Conservation (phyloP, 352 stramenopile species). For the Globisporangium radiosum region DNA sequence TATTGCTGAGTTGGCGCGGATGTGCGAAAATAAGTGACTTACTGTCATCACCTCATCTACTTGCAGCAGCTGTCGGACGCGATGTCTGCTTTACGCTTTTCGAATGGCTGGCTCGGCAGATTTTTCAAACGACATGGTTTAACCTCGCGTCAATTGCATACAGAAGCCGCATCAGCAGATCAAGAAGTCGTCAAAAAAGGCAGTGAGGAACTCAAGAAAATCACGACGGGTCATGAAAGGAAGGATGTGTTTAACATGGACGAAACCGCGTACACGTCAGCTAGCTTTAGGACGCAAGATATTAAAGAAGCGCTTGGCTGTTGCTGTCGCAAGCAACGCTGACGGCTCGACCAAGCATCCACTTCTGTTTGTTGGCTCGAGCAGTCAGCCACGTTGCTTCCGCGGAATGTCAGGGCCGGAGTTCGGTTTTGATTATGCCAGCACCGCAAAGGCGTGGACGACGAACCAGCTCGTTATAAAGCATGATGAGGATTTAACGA, state of each 20-base stretch:
- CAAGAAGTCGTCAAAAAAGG: neutral
- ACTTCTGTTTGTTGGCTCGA: constrained; percentile 3
- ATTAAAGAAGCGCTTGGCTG: constrained; percentile 1
- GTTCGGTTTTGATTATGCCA: no score
- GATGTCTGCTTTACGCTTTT: neutral
- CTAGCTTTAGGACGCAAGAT: neutral
- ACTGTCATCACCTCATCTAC: no score
- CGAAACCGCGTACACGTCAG: neutral
- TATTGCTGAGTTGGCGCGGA: no score
- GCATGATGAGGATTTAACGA: no score
- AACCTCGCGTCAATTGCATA: neutral
- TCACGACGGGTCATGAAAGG: neutral
- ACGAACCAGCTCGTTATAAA: no score
- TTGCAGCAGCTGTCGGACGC: neutral
- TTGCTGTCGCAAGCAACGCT: constrained; percentile 1
- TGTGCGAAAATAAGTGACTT: no score
- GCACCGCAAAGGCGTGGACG: no score
- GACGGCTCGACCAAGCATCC: constrained; percentile 2
- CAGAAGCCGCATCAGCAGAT: neutral
- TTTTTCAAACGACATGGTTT: neutral
- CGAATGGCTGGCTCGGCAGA: neutral
- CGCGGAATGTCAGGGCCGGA: no score
- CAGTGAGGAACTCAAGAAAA: neutral
- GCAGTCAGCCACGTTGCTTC: neutral
- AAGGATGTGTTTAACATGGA: neutral